These are phyloP conservation scores for Leonotis leonurus DNA, from an alignment of 257 asterid genomes.

Conservation along the genomic window DNA sequence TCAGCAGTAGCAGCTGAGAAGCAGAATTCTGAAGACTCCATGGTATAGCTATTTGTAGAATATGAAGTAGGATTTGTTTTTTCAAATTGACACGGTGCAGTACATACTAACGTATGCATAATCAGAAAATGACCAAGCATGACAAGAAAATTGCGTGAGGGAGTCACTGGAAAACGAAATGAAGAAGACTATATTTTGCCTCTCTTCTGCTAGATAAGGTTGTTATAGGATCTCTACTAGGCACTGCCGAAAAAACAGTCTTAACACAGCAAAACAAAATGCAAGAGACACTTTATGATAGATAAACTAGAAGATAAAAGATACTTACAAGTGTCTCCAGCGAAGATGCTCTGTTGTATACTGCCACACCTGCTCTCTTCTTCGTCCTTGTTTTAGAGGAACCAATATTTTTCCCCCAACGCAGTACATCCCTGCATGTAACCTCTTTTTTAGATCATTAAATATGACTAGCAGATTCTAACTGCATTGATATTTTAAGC, in stretches of 20 bases:
- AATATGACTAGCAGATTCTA: neutral
- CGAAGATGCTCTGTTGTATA: conserved; percentile 92
- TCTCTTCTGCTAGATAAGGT: conserved; percentile 2
- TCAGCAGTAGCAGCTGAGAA: neutral
- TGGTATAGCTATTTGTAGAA: neutral
- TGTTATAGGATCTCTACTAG: neutral
- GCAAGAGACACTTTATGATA: neutral
- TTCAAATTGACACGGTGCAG: neutral
- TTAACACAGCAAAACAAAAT: neutral
- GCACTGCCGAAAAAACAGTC: neutral
- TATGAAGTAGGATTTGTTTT: neutral
- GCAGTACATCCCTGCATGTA: conserved; percentile 71
- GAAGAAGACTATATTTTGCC: neutral
- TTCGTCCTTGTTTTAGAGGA: conserved; percentile 82
- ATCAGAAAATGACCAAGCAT: too few relatives aligned
- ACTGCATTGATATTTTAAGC: neutral
- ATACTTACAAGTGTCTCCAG: conserved; percentile 82
- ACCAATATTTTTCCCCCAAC: conserved; percentile 91
- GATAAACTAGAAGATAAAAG: conserved; percentile 8
- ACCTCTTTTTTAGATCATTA: conserved; percentile 11
- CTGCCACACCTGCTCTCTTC: conserved; percentile 95
- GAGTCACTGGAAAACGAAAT: neutral
- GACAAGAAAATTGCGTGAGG: too few relatives aligned
- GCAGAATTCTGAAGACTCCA: neutral
- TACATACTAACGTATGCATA: neutral